Evolutionary conservation across 148 eudicot species (phyloP).

Genomic region (Rhododendron mucronatum): DNA sequence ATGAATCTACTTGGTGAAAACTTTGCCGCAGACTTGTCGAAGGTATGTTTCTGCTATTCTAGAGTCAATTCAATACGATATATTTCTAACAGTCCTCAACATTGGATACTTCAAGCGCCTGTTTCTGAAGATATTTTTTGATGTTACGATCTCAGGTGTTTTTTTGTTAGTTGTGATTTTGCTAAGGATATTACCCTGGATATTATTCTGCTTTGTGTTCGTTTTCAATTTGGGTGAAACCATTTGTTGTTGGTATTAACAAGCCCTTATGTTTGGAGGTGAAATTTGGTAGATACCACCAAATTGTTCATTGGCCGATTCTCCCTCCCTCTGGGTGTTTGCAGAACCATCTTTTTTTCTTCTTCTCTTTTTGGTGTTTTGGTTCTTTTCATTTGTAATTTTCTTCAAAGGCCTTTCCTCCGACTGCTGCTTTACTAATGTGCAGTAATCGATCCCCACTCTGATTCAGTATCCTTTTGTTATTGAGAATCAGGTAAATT

Average conservation of each 20-base stretch:
- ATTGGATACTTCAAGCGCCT: neutral
- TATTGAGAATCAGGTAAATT: constrained; percentile 36
- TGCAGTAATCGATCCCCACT: neutral
- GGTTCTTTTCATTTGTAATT: neutral
- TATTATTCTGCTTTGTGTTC: neutral
- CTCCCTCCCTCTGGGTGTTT: neutral
- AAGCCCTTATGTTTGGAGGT: neutral
- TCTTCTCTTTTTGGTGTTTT: neutral
- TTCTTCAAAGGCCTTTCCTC: neutral
- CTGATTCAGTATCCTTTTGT: constrained; percentile 13
- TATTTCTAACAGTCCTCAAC: neutral
- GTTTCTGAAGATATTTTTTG: neutral
- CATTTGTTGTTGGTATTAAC: neutral
- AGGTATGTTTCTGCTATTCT: constrained; percentile 39
- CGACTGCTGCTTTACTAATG: neutral
- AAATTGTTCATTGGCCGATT: neutral
- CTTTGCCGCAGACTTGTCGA: constrained; percentile 62
- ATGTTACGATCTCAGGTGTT: neutral
- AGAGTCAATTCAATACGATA: neutral
- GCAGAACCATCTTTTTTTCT: neutral
- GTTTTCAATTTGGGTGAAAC: neutral
- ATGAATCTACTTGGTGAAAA: constrained; percentile 66
- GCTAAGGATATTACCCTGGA: neutral
- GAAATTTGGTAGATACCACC: neutral
- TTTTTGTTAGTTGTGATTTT: constrained; percentile 1